Percentiles rank a stretch among this genome's conserved stretches.
Evolutionary conservation across 805 yeast species (phyloP).

Genomic region (Soucietia sequanensis): DNA sequence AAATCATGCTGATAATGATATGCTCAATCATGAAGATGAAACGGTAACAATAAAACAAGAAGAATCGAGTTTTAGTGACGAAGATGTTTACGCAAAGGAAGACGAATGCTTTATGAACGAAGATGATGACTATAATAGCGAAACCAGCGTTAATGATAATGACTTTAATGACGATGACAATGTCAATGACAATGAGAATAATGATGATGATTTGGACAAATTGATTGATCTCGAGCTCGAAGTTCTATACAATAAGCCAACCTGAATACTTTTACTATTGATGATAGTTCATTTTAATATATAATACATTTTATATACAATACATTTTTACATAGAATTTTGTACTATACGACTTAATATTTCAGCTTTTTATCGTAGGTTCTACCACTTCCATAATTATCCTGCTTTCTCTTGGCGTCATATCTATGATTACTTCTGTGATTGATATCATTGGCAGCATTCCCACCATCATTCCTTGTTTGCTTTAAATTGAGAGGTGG

Average conservation of each 20-base stretch:
- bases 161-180: not conserved
- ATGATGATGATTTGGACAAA: conserved; percentile 20
- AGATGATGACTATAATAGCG: not conserved
- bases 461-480: conserved; percentile 8
- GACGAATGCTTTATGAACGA: too few relatives aligned
- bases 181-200: conserved; percentile 6
- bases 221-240: conserved; percentile 23
- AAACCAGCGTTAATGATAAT: not conserved
- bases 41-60: conserved; percentile 3
- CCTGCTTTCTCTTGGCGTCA: conserved; percentile 24
- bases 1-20: too few relatives aligned
- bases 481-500: conserved; percentile 15
- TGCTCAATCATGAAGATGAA: too few relatives aligned
- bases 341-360: too few relatives aligned
- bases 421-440: conserved; percentile 9
- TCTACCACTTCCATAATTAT: conserved; percentile 16
- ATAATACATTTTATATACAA: too few relatives aligned
- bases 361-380: conserved; percentile 30
- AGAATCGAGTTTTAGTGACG: not conserved
- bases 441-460: conserved; percentile 6
- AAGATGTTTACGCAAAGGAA: too few relatives aligned
- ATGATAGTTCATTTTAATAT: too few relatives aligned
- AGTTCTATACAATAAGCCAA: conserved; percentile 8
- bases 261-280: too few relatives aligned
- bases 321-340: too few relatives aligned